Percentiles rank a stretch among this genome's conserved stretches.
Conservation (phyloP, 768 basidiomycete genomes). For the Collybiopsis confluens region DNA sequence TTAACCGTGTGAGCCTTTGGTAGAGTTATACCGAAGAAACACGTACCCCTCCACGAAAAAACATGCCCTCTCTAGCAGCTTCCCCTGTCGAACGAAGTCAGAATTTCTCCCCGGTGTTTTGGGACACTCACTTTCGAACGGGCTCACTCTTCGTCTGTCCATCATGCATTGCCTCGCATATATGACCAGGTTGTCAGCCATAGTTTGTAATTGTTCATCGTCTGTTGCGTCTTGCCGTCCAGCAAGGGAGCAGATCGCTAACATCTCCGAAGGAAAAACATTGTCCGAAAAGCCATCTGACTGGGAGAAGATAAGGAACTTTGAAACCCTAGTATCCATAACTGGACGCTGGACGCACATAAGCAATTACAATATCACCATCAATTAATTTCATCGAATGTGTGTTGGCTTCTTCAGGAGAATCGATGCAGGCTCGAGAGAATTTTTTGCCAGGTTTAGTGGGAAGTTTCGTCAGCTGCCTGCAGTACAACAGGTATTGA, state of each 20-base stretch:
- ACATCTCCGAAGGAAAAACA: conserved; percentile 67
- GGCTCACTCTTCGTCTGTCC: conserved; percentile 58
- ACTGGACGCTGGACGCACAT: conserved; percentile 25
- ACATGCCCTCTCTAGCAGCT: conserved; percentile 60
- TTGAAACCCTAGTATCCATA: neutral
- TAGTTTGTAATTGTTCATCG: conserved; percentile 57
- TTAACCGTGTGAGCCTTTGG: conserved; percentile 1
- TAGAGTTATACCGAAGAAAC: neutral
- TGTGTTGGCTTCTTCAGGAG: conserved; percentile 42
- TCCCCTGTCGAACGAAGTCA: conserved; percentile 36
- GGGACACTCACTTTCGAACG: conserved; percentile 61
- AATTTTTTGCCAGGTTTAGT: conserved; percentile 37
- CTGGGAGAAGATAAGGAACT: conserved; percentile 21
- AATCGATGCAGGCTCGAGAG: conserved; percentile 49
- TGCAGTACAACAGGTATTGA: conserved; percentile 19
- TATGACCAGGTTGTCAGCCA: conserved; percentile 70
- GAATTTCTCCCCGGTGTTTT: neutral
- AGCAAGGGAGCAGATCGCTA: conserved; percentile 64
- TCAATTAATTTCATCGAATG: conserved; percentile 42
- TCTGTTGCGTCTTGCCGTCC: conserved; percentile 54
- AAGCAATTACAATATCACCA: conserved; percentile 50
- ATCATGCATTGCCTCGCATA: conserved; percentile 70
- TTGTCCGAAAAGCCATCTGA: conserved; percentile 56
- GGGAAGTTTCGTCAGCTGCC: conserved; percentile 53
- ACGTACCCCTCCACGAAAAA: conserved; percentile 73